These are phyloP conservation scores for Yarrowia sp. DNA, from an alignment of 805 yeast genomes.

Conservation along the genomic window DNA sequence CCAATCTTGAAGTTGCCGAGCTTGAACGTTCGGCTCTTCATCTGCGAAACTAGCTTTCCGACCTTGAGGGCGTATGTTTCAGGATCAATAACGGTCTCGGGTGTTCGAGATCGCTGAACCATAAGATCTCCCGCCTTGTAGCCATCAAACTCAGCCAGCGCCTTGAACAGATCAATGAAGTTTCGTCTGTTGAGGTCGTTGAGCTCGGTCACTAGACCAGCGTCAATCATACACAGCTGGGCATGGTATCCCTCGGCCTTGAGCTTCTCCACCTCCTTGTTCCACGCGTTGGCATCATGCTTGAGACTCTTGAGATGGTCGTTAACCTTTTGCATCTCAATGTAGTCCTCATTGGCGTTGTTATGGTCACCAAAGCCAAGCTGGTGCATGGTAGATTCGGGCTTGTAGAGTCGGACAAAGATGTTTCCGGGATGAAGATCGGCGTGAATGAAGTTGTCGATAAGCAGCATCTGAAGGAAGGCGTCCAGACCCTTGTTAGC, in stretches of 20 bases:
- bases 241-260: constrained; percentile 72
- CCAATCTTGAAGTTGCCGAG: constrained; percentile 92
- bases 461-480: constrained; percentile 87
- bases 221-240: constrained; percentile 88
- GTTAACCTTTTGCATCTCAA: constrained; percentile 43
- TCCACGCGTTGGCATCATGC: constrained; percentile 54
- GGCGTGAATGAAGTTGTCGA: constrained; percentile 94
- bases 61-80: constrained; percentile 89
- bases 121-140: constrained; percentile 92
- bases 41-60: constrained; percentile 78
- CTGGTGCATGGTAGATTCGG: constrained; percentile 45
- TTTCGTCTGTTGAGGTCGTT: constrained; percentile 78
- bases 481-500: constrained; percentile 89
- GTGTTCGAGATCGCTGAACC: constrained; percentile 94
- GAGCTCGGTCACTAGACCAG: constrained; percentile 91
- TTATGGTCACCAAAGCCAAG: constrained; percentile 51
- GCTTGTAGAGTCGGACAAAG: constrained; percentile 71
- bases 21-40: constrained; percentile 88
- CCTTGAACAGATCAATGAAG: constrained; percentile 86
- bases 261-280: constrained; percentile 55
- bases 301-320: constrained; percentile 44
- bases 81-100: constrained; percentile 84
- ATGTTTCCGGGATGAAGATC: constrained; percentile 98
- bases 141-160: constrained; percentile 91
- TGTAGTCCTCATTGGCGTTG: constrained; percentile 43